These are phyloP conservation scores for Strobilomyces echinocephalus DNA, from an alignment of 768 basidiomycete genomes.

Conservation along the genomic window DNA sequence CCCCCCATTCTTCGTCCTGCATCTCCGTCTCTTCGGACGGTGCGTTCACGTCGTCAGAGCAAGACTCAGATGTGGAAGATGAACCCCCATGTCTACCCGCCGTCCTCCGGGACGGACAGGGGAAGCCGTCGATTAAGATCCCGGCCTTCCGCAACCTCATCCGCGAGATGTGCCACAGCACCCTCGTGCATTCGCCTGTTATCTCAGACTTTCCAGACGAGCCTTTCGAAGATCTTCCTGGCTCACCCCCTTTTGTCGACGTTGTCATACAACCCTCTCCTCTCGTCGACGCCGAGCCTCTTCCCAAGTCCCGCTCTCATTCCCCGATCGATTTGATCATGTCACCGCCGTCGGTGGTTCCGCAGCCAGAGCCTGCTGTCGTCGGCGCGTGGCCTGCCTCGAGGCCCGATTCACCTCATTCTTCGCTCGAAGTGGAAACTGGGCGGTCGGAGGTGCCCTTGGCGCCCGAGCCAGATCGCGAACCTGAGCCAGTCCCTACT, in stretches of 20 bases:
- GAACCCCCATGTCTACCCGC: constrained; percentile 23
- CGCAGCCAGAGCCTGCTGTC: constrained; percentile 33
- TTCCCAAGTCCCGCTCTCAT: constrained; percentile 34
- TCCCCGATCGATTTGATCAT: constrained; percentile 49
- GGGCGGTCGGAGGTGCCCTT: constrained; percentile 7
- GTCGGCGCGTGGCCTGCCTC: constrained; percentile 43
- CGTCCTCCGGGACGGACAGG: constrained; percentile 13
- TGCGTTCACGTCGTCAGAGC: constrained; percentile 30
- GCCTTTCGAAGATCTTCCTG: constrained; percentile 7
- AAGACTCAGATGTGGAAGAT: constrained; percentile 56
- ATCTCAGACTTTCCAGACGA: constrained; percentile 9
- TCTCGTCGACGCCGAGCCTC: constrained; percentile 12
- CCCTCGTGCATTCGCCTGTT: constrained; percentile 8
- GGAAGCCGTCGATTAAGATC: constrained; percentile 25
- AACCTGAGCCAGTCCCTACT: constrained; percentile 2
- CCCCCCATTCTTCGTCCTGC: constrained; percentile 34
- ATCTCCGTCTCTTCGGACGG: constrained; percentile 37
- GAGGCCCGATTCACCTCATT: constrained; percentile 30
- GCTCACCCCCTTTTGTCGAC: constrained; percentile 6
- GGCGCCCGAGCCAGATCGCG: not conserved
- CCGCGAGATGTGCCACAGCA: constrained; percentile 22
- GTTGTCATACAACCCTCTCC: constrained; percentile 14
- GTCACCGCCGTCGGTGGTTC: constrained; percentile 22
- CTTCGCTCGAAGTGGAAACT: constrained; percentile 13
- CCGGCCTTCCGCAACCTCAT: constrained; percentile 31